These are phyloP conservation scores for Casuarina cunninghamiana DNA, from an alignment of 306 rosid species.

Conservation along the genomic window DNA sequence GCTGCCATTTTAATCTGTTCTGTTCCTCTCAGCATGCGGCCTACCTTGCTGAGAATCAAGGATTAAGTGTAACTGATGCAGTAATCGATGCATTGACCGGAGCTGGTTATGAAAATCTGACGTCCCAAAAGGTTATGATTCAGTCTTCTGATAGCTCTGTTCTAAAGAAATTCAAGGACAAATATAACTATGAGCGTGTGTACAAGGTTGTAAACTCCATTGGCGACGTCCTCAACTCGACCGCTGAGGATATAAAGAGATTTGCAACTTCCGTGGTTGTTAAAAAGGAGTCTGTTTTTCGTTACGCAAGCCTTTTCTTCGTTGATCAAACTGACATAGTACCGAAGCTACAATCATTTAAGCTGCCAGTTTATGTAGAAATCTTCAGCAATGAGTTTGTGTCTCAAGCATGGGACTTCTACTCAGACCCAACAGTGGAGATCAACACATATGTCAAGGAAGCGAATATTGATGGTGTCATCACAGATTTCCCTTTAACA, in stretches of 20 bases:
- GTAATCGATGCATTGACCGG: conserved; percentile 54
- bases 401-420: conserved; percentile 94
- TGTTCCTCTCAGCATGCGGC: conserved; percentile 67
- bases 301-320: conserved; percentile 29
- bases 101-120: conserved; percentile 66
- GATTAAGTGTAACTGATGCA: conserved; percentile 53
- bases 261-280: conserved; percentile 72
- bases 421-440: conserved; percentile 84
- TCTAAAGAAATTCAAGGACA: conserved; percentile 57
- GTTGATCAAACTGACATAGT: conserved; percentile 37
- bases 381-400: conserved; percentile 85
- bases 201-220: conserved; percentile 60
- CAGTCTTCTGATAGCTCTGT: conserved; percentile 81
- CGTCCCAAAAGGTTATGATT: conserved; percentile 58
- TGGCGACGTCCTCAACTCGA: conserved; percentile 40
- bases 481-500: conserved; percentile 82
- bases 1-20: conserved; percentile 15
- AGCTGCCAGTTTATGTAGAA: conserved; percentile 74
- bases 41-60: conserved; percentile 59
- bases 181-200: conserved; percentile 56
- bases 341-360: conserved; percentile 37
- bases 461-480: conserved; percentile 53
- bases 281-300: conserved; percentile 55
- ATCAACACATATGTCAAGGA: conserved; percentile 58
- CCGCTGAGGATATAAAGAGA: conserved; percentile 57